These are phyloP conservation scores for Linum tenue DNA, from an alignment of 345 rosid genomes.

Conservation along the genomic window DNA sequence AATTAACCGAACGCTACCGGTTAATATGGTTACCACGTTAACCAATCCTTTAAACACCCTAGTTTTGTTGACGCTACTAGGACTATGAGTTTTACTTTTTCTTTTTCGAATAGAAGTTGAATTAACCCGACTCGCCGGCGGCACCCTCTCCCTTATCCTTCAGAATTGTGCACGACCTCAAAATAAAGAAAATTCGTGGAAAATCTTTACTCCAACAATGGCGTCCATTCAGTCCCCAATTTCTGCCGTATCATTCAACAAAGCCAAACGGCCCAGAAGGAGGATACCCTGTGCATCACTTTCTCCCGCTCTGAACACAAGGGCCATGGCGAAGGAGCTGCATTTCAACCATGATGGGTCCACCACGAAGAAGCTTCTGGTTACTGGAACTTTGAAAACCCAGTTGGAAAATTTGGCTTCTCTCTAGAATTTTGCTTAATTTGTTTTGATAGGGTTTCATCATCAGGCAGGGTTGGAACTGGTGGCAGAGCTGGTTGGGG, in stretches of 20 bases:
- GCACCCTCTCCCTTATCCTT: too few species aligned
- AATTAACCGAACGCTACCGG: too few species aligned
- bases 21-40: too few species aligned
- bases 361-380: constrained; percentile 77
- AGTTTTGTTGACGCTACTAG: too few species aligned
- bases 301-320: constrained; percentile 17
- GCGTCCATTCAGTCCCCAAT: constrained; percentile 40
- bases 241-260: constrained; percentile 41
- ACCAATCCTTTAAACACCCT: too few species aligned
- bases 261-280: constrained; percentile 19
- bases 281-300: constrained; percentile 18
- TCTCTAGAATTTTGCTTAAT: neutral
- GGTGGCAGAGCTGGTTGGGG: constrained; percentile 85
- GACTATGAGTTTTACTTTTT: too few species aligned
- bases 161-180: neutral
- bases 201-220: constrained; percentile 26
- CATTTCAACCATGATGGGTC: constrained; percentile 84
- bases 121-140: too few species aligned
- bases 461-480: constrained; percentile 64
- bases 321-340: constrained; percentile 63
- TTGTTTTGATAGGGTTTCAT: constrained; percentile 1
- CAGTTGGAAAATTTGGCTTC: neutral
- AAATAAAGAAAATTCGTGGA: neutral
- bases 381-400: constrained; percentile 11
- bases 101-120: too few species aligned